Percentiles rank a stretch among this genome's conserved stretches.
These are phyloP conservation scores for Atractiella rhizophila DNA, from an alignment of 768 basidiomycete genomes.

Conservation along the genomic window DNA sequence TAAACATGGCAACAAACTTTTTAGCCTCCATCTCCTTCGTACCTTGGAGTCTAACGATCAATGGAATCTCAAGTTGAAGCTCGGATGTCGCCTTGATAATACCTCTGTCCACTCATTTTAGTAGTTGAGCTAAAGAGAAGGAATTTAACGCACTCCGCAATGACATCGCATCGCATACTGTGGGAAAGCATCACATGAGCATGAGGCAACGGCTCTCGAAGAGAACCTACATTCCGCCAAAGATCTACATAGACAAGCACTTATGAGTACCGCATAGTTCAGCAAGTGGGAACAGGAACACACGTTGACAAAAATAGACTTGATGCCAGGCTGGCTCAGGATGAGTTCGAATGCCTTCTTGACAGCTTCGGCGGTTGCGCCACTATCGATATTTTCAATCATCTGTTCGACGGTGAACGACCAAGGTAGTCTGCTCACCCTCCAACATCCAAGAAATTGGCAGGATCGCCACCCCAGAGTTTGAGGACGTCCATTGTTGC, in stretches of 20 bases:
- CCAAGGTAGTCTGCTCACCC: slow-evolving; percentile 30
- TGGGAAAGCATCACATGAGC: slow-evolving; percentile 16
- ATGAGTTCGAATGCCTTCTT: slow-evolving; percentile 98
- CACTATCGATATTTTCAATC: slow-evolving; percentile 19
- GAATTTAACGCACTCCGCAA: slow-evolving; percentile 35
- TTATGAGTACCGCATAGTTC: neutral
- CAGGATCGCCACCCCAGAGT: slow-evolving; percentile 82
- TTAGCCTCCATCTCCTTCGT: slow-evolving; percentile 93
- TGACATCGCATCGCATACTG: slow-evolving; percentile 98
- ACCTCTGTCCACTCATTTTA: slow-evolving; percentile 26
- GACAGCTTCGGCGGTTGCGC: slow-evolving; percentile 96
- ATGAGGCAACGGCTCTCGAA: neutral
- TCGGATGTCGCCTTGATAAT: slow-evolving; percentile 96
- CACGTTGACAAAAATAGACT: slow-evolving; percentile 89
- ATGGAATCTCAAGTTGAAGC: slow-evolving; percentile 52
- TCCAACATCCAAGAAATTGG: slow-evolving; percentile 97
- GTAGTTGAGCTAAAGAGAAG: neutral
- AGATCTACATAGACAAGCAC: slow-evolving; percentile 27
- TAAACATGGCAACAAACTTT: slow-evolving; percentile 32
- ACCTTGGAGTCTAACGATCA: slow-evolving; percentile 85
- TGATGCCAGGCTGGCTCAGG: slow-evolving; percentile 66
- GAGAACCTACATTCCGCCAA: slow-evolving; percentile 36
- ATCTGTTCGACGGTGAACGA: too few relatives aligned
- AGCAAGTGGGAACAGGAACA: slow-evolving; percentile 14
- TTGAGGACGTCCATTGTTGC: slow-evolving; percentile 99